Percentiles rank a stretch among this genome's conserved stretches.
These are phyloP conservation scores for Polysphondylium violaceum DNA, from an alignment of 78 protist species.

Conservation along the genomic window DNA sequence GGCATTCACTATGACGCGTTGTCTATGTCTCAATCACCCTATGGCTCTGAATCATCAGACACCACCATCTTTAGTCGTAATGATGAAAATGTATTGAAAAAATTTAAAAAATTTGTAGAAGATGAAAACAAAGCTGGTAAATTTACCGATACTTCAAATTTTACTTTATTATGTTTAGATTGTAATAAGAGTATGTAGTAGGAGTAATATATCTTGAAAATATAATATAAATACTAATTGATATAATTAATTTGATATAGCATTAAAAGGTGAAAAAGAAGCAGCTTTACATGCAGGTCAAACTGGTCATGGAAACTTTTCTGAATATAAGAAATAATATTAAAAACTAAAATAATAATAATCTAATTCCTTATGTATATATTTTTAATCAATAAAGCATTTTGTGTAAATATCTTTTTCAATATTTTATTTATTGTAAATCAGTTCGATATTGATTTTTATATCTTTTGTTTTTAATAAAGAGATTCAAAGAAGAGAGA, in stretches of 20 bases:
- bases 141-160: slow-evolving; percentile 44
- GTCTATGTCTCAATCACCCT: slow-evolving; percentile 6
- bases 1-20: slow-evolving; percentile 76
- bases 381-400: not conserved
- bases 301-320: slow-evolving; percentile 57
- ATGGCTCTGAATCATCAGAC: slow-evolving; percentile 48
- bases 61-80: slow-evolving; percentile 19
- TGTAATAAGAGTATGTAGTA: slow-evolving; percentile 28
- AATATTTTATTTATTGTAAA: too few relatives aligned
- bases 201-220: not conserved
- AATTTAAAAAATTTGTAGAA: slow-evolving; percentile 24
- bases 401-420: too few relatives aligned
- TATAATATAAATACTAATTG: not conserved
- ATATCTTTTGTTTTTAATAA: too few relatives aligned
- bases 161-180: slow-evolving; percentile 36
- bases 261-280: slow-evolving; percentile 61
- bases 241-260: not conserved
- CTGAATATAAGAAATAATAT: slow-evolving; percentile 26
- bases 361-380: not conserved
- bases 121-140: slow-evolving; percentile 58
- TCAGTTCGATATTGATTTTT: too few relatives aligned
- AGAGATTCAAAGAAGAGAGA: too few relatives aligned
- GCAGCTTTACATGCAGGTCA: slow-evolving; percentile 53
- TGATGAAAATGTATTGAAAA: slow-evolving; percentile 2
- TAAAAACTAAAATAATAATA: not conserved